Evolutionary conservation across 805 yeast genomes (phyloP), one percentile per base, ranked within the genome.

Genomic region (Starmerella vaccinii): DNA sequence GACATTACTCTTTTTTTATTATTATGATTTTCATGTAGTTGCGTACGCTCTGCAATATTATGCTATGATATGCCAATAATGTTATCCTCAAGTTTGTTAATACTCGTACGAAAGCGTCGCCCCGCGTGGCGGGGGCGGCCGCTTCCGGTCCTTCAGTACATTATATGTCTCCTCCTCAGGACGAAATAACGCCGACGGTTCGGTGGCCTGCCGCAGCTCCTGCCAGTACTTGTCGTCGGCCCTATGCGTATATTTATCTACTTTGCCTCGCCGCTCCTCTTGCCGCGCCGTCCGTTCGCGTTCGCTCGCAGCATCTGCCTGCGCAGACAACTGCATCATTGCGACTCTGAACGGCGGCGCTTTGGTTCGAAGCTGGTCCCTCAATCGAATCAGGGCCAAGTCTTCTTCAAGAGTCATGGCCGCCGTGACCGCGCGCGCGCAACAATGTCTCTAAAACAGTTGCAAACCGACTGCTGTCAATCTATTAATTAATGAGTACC

Each of bases 71-170:
- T 27, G 32, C 32, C 32, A 9, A 9, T 27, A 9, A 27, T 13
- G 9, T 9, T 27, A 13, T 27, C 32, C 32, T 9, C 13, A 9
- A 27, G 9, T 9, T 13, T 27, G 12, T 27, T 27, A 26, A 26
- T 46, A 37, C 23, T 48, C 52, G 21, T 51, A 54, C 49, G 42
- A 8, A 19, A 54, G 46, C 27, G 55, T 27, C 12, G 55, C 49
- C 38, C 46, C 54, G 9, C 15, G 34, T 6, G 58, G 55, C 4
- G 59, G 58, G 9, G 55, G 55, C 5, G 59, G 59, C 38, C 59
- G 53, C 29, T 34, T 26, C 19, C 49, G 34, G 23, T 40, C 44
- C 27, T 46, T 42, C 41, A 44, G 41, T 32, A 50, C 49, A 29
- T 53, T 53, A 46, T 53, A 53, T 16, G 54, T 51, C 13, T 49